Evolutionary conservation across 139 green algal genomes (phyloP).

Genomic region (Micractinium conductrix): DNA sequence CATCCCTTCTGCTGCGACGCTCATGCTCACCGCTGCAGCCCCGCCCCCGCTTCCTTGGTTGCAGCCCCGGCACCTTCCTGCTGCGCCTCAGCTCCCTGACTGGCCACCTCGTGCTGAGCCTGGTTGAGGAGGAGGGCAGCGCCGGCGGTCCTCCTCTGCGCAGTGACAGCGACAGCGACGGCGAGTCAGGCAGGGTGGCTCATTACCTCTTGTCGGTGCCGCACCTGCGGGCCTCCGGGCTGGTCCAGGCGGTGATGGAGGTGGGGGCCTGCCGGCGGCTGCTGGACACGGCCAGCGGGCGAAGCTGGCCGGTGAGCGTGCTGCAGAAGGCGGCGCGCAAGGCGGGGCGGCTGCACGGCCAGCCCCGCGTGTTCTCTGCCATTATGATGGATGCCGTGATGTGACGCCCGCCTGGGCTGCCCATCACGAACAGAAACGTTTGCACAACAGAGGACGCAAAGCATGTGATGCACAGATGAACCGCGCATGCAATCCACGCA

Average conservation of each 20-base stretch:
- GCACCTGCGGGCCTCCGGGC: neutral
- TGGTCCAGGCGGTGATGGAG: neutral
- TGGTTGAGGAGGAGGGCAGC: neutral
- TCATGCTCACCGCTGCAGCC: no score
- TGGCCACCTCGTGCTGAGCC: slow-evolving; percentile 10
- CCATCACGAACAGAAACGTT: no score
- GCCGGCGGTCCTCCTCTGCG: neutral
- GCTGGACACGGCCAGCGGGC: neutral
- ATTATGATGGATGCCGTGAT: no score
- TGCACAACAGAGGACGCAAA: no score
- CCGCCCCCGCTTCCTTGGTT: no score
- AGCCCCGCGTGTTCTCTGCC: no score
- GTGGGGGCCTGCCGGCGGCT: neutral
- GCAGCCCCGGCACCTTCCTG: neutral
- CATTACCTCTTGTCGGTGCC: neutral
- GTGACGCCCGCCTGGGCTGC: no score
- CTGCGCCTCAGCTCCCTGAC: neutral
- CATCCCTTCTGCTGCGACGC: no score
- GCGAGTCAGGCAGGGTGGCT: neutral
- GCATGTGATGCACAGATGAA: no score
- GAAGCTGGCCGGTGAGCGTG: neutral
- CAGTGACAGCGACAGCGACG: neutral
- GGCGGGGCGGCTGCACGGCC: neutral
- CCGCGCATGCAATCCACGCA: no score
- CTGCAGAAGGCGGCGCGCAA: neutral